Evolutionary conservation across 371 early-diverging fungal genomes (phyloP), one percentile per base, ranked within the genome.

Genomic region (Gilbertella persicaria): DNA sequence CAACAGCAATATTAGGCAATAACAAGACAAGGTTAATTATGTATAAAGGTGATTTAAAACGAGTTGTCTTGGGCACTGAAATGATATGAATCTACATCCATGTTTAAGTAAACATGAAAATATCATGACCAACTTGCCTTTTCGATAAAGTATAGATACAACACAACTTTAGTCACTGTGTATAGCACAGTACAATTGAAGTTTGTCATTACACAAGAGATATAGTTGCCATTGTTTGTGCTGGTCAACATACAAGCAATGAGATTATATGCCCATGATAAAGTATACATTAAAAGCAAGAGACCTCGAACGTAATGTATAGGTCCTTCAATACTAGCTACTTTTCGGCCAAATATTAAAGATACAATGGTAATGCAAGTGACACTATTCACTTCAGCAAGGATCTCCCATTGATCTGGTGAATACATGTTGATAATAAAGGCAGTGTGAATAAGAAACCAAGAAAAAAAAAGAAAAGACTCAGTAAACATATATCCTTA

Each of bases 71-170:
- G 7, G 78, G 63, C 4, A 73, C 62, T 1, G 79, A 78, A 5
- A 74, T 71, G 42, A 79, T 58, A 42, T 78, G 69, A 6, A 78
- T 50, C 73, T 67, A 58, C n/a, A 21, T 6, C 25, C 9, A 43
- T 38, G 48, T 53, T 41, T 26, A 41, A 30, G 14, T 12, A 21
- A 2, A 38, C 42, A 39, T 3, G 55, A 47, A 3, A 9, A 3
- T 7, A 13, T 20, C 1, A 13, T 41, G 25, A n/a, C 9, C n/a
- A n/a, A 13, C 16, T 48, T 70, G 76, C 80, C 74, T 80, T 83
- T 68, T 83, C 81, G 50, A 76, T 78, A 26, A 78, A 73, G 53
- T 80, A 80, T 16, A 80, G 66, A 55, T 70, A 80, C 0, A 83
- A 64, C 7, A 71, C 40, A n/a, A 70, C 53, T 52, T 80, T 83